Evolutionary conservation across 2,329 filamentous ascomycete species (phyloP).

Genomic region (Ophiostoma sp.): DNA sequence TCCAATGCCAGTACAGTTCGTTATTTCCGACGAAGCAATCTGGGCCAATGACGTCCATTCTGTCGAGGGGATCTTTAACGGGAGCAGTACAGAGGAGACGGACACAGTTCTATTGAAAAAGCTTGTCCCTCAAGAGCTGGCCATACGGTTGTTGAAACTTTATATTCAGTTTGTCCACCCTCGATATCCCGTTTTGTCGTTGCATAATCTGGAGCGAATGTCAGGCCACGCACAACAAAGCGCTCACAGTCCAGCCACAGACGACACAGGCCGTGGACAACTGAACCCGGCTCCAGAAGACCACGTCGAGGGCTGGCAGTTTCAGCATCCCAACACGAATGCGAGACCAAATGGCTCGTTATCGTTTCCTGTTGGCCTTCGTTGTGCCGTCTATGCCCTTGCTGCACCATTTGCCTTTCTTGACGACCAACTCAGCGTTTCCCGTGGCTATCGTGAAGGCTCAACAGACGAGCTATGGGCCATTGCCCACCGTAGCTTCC

Average conservation of each 20-base stretch:
- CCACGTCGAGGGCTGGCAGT: not conserved
- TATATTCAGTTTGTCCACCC: conserved; percentile 32
- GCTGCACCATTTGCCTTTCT: conserved; percentile 34
- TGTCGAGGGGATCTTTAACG: conserved; percentile 27
- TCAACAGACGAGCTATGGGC: conserved; percentile 35
- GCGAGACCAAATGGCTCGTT: not conserved
- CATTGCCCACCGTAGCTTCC: conserved; percentile 32
- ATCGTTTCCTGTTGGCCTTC: conserved; percentile 30
- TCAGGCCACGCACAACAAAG: not conserved
- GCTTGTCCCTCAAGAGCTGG: conserved; percentile 30
- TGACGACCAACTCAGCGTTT: conserved; percentile 34
- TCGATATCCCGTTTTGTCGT: conserved; percentile 30
- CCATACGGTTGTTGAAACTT: conserved; percentile 28
- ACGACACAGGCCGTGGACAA: not conserved
- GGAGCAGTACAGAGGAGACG: conserved; percentile 25
- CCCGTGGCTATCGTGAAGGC: conserved; percentile 33
- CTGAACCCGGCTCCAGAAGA: not conserved
- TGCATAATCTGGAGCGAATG: conserved; percentile 27
- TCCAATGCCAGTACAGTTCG: conserved; percentile 31
- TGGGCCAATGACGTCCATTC: conserved; percentile 31
- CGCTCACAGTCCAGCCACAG: not conserved
- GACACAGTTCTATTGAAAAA: conserved; percentile 29
- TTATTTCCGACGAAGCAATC: conserved; percentile 32
- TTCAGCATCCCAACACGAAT: not conserved
- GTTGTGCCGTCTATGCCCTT: conserved; percentile 33